phyloP scores from a whole-genome alignment of 2,329 filamentous ascomycete genomes.

The Monascus ruber region DNA sequence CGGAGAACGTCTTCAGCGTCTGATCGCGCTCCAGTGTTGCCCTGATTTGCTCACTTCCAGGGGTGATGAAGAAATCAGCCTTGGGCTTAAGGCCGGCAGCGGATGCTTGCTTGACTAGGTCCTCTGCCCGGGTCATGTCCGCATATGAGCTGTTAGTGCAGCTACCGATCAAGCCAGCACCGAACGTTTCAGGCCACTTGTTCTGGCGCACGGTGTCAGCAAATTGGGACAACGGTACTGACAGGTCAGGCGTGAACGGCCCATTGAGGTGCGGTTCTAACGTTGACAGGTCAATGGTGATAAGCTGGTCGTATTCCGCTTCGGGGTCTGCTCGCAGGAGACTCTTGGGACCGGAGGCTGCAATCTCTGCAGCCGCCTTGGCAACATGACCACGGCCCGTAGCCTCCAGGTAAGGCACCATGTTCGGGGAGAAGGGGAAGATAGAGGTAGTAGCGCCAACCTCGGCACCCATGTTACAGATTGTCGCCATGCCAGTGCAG shows the following conservation, averaged over 20 bases:
- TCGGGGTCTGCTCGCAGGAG: slow-evolving; percentile 66
- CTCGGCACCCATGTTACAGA: slow-evolving; percentile 79
- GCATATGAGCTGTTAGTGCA: slow-evolving; percentile 99
- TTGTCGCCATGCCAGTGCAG: slow-evolving; percentile 85
- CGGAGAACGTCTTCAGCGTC: slow-evolving; percentile 73
- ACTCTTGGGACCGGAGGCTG: slow-evolving; percentile 48
- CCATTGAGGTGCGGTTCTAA: slow-evolving; percentile 96
- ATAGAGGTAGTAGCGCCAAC: slow-evolving; percentile 91
- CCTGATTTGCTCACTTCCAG: slow-evolving; percentile 91
- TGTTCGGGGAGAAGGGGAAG: slow-evolving; percentile 81
- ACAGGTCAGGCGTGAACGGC: slow-evolving; percentile 90
- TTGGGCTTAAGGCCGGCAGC: slow-evolving; percentile 83
- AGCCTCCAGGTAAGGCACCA: slow-evolving; percentile 73
- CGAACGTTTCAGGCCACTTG: slow-evolving; percentile 81
- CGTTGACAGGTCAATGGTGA: slow-evolving; percentile 79
- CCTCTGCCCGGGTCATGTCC: slow-evolving; percentile 93
- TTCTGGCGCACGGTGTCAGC: slow-evolving; percentile 72
- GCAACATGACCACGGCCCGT: slow-evolving; percentile 68
- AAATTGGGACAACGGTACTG: slow-evolving; percentile 84
- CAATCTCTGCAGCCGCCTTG: slow-evolving; percentile 51
- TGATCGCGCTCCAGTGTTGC: slow-evolving; percentile 85
- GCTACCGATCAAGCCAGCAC: slow-evolving; percentile 88
- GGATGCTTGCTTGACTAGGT: slow-evolving; percentile 81
- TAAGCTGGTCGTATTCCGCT: slow-evolving; percentile 79
- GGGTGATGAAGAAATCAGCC: slow-evolving; percentile 89